phyloP scores from a whole-genome alignment of 225 moss, liverwort and hornwort species.

The Asterella californica region DNA sequence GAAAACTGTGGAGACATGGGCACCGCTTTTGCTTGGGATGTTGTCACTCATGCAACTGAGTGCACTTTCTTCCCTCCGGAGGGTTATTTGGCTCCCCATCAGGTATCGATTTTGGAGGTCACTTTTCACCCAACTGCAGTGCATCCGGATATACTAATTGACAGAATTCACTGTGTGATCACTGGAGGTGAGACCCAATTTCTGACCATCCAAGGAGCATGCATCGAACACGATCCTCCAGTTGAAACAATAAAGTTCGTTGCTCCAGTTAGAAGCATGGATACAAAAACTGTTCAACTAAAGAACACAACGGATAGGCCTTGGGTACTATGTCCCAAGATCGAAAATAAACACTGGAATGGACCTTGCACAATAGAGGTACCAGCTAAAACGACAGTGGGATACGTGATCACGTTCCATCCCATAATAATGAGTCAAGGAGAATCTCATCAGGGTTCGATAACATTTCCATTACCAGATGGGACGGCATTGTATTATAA shows the following conservation, averaged over 20 bases:
- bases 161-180: constrained; percentile 66
- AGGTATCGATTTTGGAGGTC: constrained; percentile 66
- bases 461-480: constrained; percentile 62
- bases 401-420: constrained; percentile 51
- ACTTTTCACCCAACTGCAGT: constrained; percentile 70
- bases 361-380: constrained; percentile 45
- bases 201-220: constrained; percentile 61
- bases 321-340: constrained; percentile 66
- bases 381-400: constrained; percentile 35
- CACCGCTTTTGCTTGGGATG: constrained; percentile 82
- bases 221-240: constrained; percentile 59
- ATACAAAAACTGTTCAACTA: constrained; percentile 52
- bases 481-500: constrained; percentile 54
- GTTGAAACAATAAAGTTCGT: constrained; percentile 48
- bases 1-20: constrained; percentile 92
- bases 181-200: constrained; percentile 67
- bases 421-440: constrained; percentile 67
- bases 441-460: constrained; percentile 61
- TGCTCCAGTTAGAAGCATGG: constrained; percentile 61
- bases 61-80: constrained; percentile 69
- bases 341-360: constrained; percentile 55
- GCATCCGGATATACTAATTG: constrained; percentile 56
- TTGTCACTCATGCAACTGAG: constrained; percentile 50
- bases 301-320: constrained; percentile 51
- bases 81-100: constrained; percentile 73